Base-by-base conservation (phyloP, 2,329 filamentous ascomycete species). In the Aplosporella prunicola region DNA sequence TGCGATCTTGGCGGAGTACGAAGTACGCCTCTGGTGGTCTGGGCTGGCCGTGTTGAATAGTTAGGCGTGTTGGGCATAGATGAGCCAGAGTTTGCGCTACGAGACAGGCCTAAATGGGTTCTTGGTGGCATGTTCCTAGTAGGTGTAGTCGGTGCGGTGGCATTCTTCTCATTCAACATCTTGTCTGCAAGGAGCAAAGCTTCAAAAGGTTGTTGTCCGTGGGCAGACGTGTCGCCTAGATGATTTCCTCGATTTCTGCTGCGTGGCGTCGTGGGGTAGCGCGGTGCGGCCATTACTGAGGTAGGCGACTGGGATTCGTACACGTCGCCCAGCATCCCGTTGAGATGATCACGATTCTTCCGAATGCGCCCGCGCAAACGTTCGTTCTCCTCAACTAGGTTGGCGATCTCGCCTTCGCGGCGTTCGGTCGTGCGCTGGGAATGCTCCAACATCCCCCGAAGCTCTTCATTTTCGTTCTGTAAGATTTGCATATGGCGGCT, bases 311-410 rank as follows among this genome's bases (percentile, higher is more conserved):
- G 81, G 51, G 82, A 80, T 32, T 93, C 74, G 17, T 74, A 72
- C 23, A 47, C 39, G 14, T 33, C 38, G 7, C 32, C 38, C 15
- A 43, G 13, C 32, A 43, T 30, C 10, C 38, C 38, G 41, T 84
- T 82, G 49, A 93, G 78, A 52, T 93, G 87, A 53, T 93, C 83
- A 44, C 89, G 72, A 53, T 94, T 94, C 56, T 93, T 85, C 27
- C 82, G 77, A 45, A 96, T 93, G 14, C 89, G 80, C 44, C 79
- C 83, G 41, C 88, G 75, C 34, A 95, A 69, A 56, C 84, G 72
- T 25, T 78, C 70, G 39, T 86, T 82, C 52, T 91, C 82, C 50
- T 93, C 85, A 2, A 67, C 59, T n/a, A 93, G 63, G 35, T 68
- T 67, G 5, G 75, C 69, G 13, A 82, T 74, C 51, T 86, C 79